Conservation (phyloP, 768 basidiomycete species). For the Russula dissimulans region DNA sequence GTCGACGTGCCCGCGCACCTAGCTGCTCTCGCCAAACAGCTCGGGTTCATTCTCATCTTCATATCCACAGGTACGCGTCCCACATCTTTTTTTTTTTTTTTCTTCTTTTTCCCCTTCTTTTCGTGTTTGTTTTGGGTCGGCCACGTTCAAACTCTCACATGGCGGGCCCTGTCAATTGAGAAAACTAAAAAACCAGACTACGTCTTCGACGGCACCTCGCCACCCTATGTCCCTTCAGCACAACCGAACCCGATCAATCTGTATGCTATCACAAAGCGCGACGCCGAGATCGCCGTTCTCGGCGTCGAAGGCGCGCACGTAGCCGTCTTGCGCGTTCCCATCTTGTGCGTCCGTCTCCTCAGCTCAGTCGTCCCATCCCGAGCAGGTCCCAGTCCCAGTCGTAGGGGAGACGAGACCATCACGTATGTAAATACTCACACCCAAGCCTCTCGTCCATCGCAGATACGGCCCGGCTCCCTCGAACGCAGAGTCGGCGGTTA, state of each 20-base stretch:
- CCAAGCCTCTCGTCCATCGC: background rate
- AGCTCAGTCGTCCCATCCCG: too few species aligned
- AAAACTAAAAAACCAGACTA: conserved; percentile 48
- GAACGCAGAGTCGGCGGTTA: conserved; percentile 85
- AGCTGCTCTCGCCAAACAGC: conserved; percentile 50
- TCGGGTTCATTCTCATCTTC: conserved; percentile 70
- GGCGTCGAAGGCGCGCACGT: conserved; percentile 46
- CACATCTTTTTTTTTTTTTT: too few species aligned
- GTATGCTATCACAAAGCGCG: conserved; percentile 82
- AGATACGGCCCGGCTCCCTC: conserved; percentile 84
- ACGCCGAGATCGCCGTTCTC: conserved; percentile 75
- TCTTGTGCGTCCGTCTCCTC: conserved; percentile 48
- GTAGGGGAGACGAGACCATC: too few species aligned
- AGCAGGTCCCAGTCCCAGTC: too few species aligned
- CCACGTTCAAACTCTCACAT: background rate
- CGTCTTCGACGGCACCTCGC: conserved; percentile 90
- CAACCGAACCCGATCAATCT: conserved; percentile 76
- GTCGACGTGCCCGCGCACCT: conserved; percentile 65
- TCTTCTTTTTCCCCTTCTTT: background rate
- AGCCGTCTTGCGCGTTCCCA: conserved; percentile 79
- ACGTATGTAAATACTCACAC: background rate
- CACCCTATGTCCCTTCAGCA: conserved; percentile 75
- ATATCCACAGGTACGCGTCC: conserved; percentile 68
- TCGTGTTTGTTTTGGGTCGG: background rate
- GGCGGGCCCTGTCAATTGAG: background rate